These are phyloP conservation scores for Phytopythium cucurbitacearum DNA, from an alignment of 352 stramenopile genomes.

Conservation along the genomic window DNA sequence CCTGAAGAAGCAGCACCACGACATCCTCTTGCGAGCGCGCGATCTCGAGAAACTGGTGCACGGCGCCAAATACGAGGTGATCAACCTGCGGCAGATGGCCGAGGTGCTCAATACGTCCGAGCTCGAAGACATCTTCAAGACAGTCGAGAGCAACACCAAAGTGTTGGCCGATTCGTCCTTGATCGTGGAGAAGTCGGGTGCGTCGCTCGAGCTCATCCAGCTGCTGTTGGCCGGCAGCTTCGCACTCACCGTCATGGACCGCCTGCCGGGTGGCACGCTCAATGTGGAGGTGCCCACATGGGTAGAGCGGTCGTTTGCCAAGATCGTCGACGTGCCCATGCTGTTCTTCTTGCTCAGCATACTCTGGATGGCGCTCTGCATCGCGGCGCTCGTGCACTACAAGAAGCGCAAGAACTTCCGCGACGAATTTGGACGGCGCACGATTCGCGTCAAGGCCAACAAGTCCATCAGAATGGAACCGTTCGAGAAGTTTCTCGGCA, in stretches of 20 bases:
- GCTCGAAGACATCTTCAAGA: slow-evolving; percentile 87
- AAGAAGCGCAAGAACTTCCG: slow-evolving; percentile 54
- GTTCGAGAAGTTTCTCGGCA: slow-evolving; percentile 41
- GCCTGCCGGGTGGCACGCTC: slow-evolving; percentile 87
- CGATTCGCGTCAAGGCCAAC: slow-evolving; percentile 70
- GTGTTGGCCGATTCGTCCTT: slow-evolving; percentile 78
- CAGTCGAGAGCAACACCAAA: slow-evolving; percentile 87
- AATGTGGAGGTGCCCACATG: slow-evolving; percentile 84
- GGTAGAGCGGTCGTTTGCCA: slow-evolving; percentile 41
- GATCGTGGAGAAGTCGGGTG: slow-evolving; percentile 47
- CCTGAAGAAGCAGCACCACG: slow-evolving; percentile 80
- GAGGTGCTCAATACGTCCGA: slow-evolving; percentile 87
- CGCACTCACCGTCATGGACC: slow-evolving; percentile 91
- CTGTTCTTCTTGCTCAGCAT: slow-evolving; percentile 90
- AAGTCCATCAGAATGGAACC: slow-evolving; percentile 38
- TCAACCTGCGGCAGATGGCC: slow-evolving; percentile 89
- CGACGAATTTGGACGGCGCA: slow-evolving; percentile 79
- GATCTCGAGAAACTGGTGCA: slow-evolving; percentile 93
- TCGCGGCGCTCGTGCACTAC: slow-evolving; percentile 47
- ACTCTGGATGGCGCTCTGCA: slow-evolving; percentile 74
- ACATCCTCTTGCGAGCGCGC: slow-evolving; percentile 86
- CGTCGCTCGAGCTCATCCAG: slow-evolving; percentile 86
- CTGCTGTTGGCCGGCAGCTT: slow-evolving; percentile 89
- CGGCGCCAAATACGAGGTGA: slow-evolving; percentile 86
- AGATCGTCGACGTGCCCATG: slow-evolving; percentile 52